Base-by-base conservation (phyloP, 2,329 filamentous ascomycete species). In the Beauveria sp. region DNA sequence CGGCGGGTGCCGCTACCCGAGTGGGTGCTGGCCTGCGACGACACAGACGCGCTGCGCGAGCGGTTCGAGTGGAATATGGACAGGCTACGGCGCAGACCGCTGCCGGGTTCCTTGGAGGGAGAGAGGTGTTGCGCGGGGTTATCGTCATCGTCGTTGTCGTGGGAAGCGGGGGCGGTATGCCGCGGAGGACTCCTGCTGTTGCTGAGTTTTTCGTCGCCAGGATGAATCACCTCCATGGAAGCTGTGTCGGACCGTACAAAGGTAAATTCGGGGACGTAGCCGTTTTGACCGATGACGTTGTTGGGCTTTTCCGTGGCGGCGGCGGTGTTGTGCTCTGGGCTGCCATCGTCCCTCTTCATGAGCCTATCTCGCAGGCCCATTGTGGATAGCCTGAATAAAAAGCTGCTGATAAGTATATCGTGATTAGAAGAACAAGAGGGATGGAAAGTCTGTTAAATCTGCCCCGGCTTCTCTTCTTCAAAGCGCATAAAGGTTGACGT, bases 211-310 rank as follows among this genome's bases (percentile, higher is more conserved):
- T 67, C 70, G 67, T 65, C 72, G 7, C 91, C 89, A 12, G 90
- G 89, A 61, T 85, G 79, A 71, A 96, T 90, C 66, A 88, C 78
- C 73, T 97, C 91, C 71, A 92, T 84, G 1, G 87, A 86, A 66
- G 86, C 77, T 1, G 93, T 96, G 70, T 96, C 93, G 66, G 90
- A 88, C 64, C 92, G 88, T 70, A 95, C 82, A 76, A 97, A 91
- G 65, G 82, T 91, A 77, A 97, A 91, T 67, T 90, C 86, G 62
- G 88, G 86, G 1, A 79, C 72, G 26, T 52, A 30, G 18, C 49
- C 49, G 38, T 49, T 46, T 57, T 71, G 62, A 12, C 49, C 47
- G 40, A 45, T 58, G 14, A 42, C 45, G 40, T 52, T 45, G 46
- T 18, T 46, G 16, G 40, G 64, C 77, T 71, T 60, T 68, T 73